These are phyloP conservation scores for Geranium rotundifolium DNA, from an alignment of 345 rosid genomes.

Conservation along the genomic window DNA sequence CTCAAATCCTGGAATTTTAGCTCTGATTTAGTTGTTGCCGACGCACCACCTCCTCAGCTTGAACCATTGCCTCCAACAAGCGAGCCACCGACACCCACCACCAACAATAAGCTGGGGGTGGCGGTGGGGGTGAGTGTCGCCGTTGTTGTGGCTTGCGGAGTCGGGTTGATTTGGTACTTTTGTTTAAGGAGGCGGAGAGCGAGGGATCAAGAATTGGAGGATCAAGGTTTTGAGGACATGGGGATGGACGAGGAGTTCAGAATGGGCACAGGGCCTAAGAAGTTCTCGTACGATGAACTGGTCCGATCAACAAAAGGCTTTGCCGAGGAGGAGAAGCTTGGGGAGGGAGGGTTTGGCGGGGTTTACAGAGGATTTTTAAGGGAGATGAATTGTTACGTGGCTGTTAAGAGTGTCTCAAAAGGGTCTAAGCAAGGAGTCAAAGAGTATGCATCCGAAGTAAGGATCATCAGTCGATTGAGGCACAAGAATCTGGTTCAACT, in stretches of 20 bases:
- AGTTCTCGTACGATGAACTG: slow-evolving; percentile 14
- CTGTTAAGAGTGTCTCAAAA: slow-evolving; percentile 2
- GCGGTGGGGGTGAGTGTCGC: too few relatives aligned
- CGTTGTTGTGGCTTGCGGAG: too few relatives aligned
- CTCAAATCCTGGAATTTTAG: slow-evolving; percentile 16
- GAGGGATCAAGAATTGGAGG: not conserved
- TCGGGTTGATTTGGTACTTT: not conserved
- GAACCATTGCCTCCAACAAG: too few relatives aligned
- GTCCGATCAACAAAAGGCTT: slow-evolving; percentile 21
- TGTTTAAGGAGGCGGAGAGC: not conserved
- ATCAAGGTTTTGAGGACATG: not conserved
- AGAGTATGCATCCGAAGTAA: slow-evolving; percentile 12
- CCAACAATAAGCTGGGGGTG: too few relatives aligned
- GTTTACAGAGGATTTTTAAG: slow-evolving; percentile 17
- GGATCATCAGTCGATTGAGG: slow-evolving; percentile 22
- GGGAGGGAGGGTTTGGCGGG: slow-evolving; percentile 24
- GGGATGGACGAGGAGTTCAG: slow-evolving; percentile 10
- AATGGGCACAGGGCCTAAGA: slow-evolving; percentile 16
- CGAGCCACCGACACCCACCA: too few relatives aligned
- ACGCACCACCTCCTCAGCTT: too few relatives aligned
- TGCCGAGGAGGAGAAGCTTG: slow-evolving; percentile 13
- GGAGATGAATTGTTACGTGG: slow-evolving; percentile 12
- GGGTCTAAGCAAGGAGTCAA: slow-evolving; percentile 6
- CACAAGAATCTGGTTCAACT: slow-evolving; percentile 26
- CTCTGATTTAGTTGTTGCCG: not conserved